phyloP scores from a whole-genome alignment of 1,284 basidiomycete genomes.

The Stygiomarasmius scandens region DNA sequence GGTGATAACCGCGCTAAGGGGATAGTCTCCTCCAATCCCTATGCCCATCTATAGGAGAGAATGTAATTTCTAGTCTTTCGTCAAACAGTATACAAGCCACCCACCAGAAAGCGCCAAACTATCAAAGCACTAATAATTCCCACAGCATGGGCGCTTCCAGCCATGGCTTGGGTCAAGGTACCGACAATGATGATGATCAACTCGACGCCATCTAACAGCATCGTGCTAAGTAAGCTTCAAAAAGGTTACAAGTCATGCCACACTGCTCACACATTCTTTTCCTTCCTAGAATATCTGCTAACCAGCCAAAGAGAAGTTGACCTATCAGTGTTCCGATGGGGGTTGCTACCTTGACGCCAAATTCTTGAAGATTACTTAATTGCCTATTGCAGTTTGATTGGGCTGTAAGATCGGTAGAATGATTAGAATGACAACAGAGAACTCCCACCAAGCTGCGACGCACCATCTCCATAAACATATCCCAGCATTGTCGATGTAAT shows the following conservation, averaged over 20 bases:
- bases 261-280: slow-evolving; percentile 64
- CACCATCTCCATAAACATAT: slow-evolving; percentile 68
- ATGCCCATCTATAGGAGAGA: slow-evolving; percentile 53
- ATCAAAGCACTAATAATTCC: slow-evolving; percentile 73
- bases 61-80: slow-evolving; percentile 19
- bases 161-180: slow-evolving; percentile 62
- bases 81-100: slow-evolving; percentile 27
- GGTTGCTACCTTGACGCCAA: slow-evolving; percentile 66
- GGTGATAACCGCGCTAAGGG: slow-evolving; percentile 64
- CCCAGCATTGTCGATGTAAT: slow-evolving; percentile 74
- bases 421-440: slow-evolving; percentile 35
- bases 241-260: background rate
- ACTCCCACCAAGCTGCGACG: slow-evolving; percentile 15
- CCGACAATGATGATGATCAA: slow-evolving; percentile 70
- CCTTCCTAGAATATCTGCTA: slow-evolving; percentile 71
- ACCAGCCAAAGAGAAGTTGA: slow-evolving; percentile 73
- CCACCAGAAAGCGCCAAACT: slow-evolving; percentile 65
- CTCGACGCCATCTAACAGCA: slow-evolving; percentile 69
- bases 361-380: slow-evolving; percentile 44
- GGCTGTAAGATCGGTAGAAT: slow-evolving; percentile 35
- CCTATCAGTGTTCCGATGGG: slow-evolving; percentile 49
- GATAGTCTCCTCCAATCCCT: slow-evolving; percentile 76
- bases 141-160: slow-evolving; percentile 60
- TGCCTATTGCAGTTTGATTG: slow-evolving; percentile 25
- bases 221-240: slow-evolving; percentile 1